These are phyloP conservation scores for Brassica rapa DNA, from an alignment of 345 rosid species.

Conservation along the genomic window DNA sequence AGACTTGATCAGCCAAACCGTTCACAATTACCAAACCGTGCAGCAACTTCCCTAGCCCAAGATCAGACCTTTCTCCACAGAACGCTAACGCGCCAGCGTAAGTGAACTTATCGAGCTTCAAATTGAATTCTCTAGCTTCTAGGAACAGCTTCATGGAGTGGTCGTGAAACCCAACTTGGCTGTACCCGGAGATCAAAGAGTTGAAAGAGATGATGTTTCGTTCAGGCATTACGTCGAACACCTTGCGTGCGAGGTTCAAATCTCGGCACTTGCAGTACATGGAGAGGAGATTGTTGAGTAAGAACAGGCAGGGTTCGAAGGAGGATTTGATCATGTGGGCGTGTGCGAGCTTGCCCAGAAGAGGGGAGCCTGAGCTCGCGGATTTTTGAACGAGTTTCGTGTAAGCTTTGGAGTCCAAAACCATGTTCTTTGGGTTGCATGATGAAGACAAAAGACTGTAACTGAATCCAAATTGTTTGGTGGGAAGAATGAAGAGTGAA, in stretches of 20 bases:
- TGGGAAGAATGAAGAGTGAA: neutral
- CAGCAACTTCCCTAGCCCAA: conserved; percentile 45
- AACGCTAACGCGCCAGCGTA: conserved; percentile 50
- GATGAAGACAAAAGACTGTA: conserved; percentile 17
- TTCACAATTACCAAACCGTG: conserved; percentile 48
- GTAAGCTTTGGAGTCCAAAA: conserved; percentile 42
- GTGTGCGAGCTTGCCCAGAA: conserved; percentile 48
- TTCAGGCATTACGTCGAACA: conserved; percentile 54
- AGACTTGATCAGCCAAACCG: conserved; percentile 39
- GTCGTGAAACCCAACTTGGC: conserved; percentile 42
- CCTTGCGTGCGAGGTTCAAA: conserved; percentile 39
- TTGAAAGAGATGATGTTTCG: conserved; percentile 51
- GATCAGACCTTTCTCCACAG: conserved; percentile 47
- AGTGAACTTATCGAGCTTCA: conserved; percentile 53
- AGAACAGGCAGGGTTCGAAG: conserved; percentile 41
- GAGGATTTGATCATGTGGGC: conserved; percentile 50
- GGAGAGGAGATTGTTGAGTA: conserved; percentile 46
- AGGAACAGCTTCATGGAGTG: conserved; percentile 38
- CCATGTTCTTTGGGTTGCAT: conserved; percentile 21
- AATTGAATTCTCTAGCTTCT: conserved; percentile 41
- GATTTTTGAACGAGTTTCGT: conserved; percentile 44
- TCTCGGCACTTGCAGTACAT: conserved; percentile 47
- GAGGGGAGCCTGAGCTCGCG: conserved; percentile 40
- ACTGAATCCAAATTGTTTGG: conserved; percentile 12
- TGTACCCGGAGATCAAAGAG: conserved; percentile 49